A percentile compares a stretch with the other conserved stretches of the same genome.
Conservation (phyloP, 352 stramenopile genomes). For the Phytophthora quininea region DNA sequence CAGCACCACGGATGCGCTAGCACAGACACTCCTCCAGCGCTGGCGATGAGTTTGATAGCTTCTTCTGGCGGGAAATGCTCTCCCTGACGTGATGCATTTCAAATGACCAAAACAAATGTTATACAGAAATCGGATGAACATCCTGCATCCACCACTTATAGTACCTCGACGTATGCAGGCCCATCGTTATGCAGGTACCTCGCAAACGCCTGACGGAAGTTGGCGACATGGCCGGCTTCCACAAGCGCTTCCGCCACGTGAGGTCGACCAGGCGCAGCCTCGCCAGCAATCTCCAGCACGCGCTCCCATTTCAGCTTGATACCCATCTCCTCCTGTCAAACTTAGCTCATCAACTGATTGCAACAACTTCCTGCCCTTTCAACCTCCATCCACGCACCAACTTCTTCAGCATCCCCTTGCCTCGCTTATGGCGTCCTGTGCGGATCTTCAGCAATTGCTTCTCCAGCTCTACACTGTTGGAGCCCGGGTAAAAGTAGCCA, state of each 20-base stretch:
- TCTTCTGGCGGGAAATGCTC: constrained; percentile 86
- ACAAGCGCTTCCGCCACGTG: constrained; percentile 84
- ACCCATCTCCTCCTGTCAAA: constrained; percentile 68
- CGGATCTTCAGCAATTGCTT: constrained; percentile 83
- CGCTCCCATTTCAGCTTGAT: constrained; percentile 84
- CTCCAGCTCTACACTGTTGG: constrained; percentile 73
- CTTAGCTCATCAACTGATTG: no score
- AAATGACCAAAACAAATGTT: neutral
- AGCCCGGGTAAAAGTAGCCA: constrained; percentile 86
- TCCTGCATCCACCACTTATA: neutral
- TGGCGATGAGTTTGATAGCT: constrained; percentile 86
- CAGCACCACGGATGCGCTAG: constrained; percentile 89
- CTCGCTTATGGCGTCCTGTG: constrained; percentile 75
- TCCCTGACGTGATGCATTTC: constrained; percentile 40
- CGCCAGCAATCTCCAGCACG: constrained; percentile 82
- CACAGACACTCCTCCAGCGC: constrained; percentile 77
- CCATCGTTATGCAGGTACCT: constrained; percentile 85
- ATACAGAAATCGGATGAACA: neutral
- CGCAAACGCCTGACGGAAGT: constrained; percentile 82
- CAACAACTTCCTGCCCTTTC: neutral
- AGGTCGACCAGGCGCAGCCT: constrained; percentile 78
- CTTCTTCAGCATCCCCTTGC: constrained; percentile 85
- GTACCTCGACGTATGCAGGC: constrained; percentile 83
- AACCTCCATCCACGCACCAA: constrained; percentile 45
- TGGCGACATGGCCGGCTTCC: constrained; percentile 73